Conservation (phyloP, 176 grass and related monocot genomes). For the Phoenix dactylifera region DNA sequence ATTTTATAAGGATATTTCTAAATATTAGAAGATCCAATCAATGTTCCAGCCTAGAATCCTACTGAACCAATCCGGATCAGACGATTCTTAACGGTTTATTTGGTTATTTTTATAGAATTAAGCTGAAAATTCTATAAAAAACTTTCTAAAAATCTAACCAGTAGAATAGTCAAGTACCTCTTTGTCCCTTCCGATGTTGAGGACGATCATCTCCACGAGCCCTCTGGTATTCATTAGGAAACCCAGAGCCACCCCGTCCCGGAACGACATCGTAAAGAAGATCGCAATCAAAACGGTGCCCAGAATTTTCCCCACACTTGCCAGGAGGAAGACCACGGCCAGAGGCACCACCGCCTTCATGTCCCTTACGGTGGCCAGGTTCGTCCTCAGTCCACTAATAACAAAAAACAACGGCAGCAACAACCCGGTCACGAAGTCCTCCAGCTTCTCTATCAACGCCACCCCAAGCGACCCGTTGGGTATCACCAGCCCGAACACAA, state of each 20-base stretch:
- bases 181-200: conserved; percentile 64
- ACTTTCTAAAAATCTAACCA: no score
- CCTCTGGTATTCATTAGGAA: conserved; percentile 70
- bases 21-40: no score
- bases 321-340: conserved; percentile 1
- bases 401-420: conserved; percentile 66
- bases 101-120: no score
- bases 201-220: conserved; percentile 57
- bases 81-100: no score
- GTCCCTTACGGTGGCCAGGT: conserved; percentile 26
- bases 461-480: conserved; percentile 57
- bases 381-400: conserved; percentile 47
- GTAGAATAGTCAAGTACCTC: conserved; percentile 12
- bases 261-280: conserved; percentile 40
- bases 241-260: conserved; percentile 52
- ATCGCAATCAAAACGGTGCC: conserved; percentile 23
- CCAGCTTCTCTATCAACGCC: conserved; percentile 53
- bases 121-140: no score
- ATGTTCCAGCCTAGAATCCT: no score
- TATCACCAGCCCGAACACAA: conserved; percentile 60
- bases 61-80: no score
- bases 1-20: no score
- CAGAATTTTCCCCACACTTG: conserved; percentile 29
- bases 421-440: conserved; percentile 46
- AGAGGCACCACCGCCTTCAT: background rate